Evolutionary conservation across 768 basidiomycete genomes (phyloP), one percentile per base, ranked within the genome.

Genomic region (Tulasnella sp.): DNA sequence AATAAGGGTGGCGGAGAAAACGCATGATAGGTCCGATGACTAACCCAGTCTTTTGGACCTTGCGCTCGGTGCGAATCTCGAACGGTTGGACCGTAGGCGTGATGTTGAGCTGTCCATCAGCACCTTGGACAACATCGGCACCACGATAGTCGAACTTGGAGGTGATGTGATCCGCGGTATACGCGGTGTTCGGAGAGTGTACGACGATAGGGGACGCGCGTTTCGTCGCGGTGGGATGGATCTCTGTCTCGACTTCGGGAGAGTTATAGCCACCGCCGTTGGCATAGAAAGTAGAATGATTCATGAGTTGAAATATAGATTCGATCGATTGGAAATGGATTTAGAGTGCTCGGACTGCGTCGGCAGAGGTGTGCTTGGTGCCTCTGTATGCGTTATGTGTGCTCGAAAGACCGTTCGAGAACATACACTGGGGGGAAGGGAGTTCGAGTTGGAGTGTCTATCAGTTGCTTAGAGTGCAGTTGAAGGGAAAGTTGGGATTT

Each of bases 331-430:
- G 44, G 38, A 62, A 32, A 51, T 55, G 66, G 58, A 62, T 56
- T 69, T 68, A 69, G 63, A 65, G 55, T 58, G 63, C 44, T 23
- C 63, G 42, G 68, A 89, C 70, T 69, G 85, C 81, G 66, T 87
- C 80, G 70, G 75, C 70, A 62, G 68, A 75, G 66, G 85, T 82
- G 79, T 94, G 92, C 71, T 88, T 92, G 68, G 69, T 72, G 77
- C 92, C 92, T 83, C 89, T 80, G 77, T 87, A 80, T 67, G 80
- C 78, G 76, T 94, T 94, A 77, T 94, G 91, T 66, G 82, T 76
- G 73, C 85, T 87, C 74, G 85, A 84, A 66, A 93, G 86, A 73
- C 85, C 84, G 87, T 94, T 93, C 65, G 87, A 89, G 88, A 85
- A 95, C 91, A 93, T 93, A 81, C 86, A 89, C 64, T 50, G 58